phyloP scores from a whole-genome alignment of 2,329 filamentous ascomycete genomes.

The Cladobotryum protrusum region DNA sequence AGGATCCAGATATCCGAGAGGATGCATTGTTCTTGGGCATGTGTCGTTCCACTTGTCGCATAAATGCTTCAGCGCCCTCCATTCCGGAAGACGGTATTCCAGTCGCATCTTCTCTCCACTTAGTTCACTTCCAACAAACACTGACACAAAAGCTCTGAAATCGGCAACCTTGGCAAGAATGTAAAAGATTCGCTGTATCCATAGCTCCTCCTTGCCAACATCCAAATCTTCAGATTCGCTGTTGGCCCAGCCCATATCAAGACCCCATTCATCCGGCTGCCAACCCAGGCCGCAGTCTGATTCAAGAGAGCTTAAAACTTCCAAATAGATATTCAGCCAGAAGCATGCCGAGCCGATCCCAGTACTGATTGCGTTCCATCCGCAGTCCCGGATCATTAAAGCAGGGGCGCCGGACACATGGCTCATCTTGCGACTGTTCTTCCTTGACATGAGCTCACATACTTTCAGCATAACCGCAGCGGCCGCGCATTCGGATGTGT shows the following conservation, averaged over 20 bases:
- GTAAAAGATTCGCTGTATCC: slow-evolving; percentile 85
- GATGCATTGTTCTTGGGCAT: slow-evolving; percentile 80
- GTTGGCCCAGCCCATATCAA: slow-evolving; percentile 61
- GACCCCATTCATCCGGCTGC: slow-evolving; percentile 85
- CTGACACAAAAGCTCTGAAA: slow-evolving; percentile 66
- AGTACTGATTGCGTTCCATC: slow-evolving; percentile 73
- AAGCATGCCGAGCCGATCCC: slow-evolving; percentile 86
- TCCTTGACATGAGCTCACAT: slow-evolving; percentile 87
- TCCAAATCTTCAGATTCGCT: slow-evolving; percentile 41
- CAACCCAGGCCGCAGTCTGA: slow-evolving; percentile 83
- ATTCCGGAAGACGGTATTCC: slow-evolving; percentile 64
- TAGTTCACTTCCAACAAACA: slow-evolving; percentile 52
- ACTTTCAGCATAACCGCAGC: slow-evolving; percentile 85
- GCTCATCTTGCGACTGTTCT: slow-evolving; percentile 73
- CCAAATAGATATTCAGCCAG: slow-evolving; percentile 88
- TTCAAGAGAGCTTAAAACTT: slow-evolving; percentile 80
- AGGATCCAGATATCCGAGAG: slow-evolving; percentile 69
- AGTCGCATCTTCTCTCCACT: slow-evolving; percentile 58
- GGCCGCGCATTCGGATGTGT: slow-evolving; percentile 77
- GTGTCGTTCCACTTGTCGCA: slow-evolving; percentile 76
- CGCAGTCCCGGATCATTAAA: slow-evolving; percentile 73
- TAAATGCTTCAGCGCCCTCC: slow-evolving; percentile 72
- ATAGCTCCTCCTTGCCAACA: slow-evolving; percentile 65
- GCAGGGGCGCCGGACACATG: slow-evolving; percentile 68
- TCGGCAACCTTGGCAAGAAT: slow-evolving; percentile 82